These are phyloP conservation scores for Diaporthe sp. DNA, from an alignment of 2,329 filamentous ascomycete genomes.

Conservation along the genomic window DNA sequence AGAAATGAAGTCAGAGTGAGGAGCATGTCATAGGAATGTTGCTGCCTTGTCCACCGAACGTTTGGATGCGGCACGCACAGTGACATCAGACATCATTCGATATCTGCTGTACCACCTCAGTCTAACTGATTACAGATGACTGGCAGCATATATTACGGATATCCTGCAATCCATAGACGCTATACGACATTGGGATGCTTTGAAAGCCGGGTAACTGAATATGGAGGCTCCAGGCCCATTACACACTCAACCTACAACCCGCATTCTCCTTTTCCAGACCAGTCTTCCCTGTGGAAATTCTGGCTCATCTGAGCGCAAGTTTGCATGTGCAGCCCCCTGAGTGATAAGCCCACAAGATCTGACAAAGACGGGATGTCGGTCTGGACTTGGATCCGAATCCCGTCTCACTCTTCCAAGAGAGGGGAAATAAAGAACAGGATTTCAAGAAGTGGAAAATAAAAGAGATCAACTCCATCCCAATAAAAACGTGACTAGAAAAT, in stretches of 20 bases:
- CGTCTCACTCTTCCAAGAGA: not conserved
- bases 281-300: not conserved
- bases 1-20: not conserved
- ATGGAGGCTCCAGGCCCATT: not conserved
- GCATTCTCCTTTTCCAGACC: not conserved
- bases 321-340: not conserved
- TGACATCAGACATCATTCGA: not conserved
- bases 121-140: too few relatives aligned
- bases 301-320: not conserved
- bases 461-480: not conserved
- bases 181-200: not conserved
- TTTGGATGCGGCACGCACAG: not conserved
- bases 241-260: not conserved
- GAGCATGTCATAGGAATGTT: not conserved
- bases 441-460: not conserved
- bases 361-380: conserved; percentile 7
- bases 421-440: not conserved
- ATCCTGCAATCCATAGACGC: too few relatives aligned
- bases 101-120: not conserved
- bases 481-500: too few relatives aligned
- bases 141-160: not conserved
- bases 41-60: not conserved
- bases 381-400: not conserved
- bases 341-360: not conserved
- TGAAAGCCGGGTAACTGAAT: not conserved